These are phyloP conservation scores for Alternaria metachromatica DNA, from an alignment of 2,329 filamentous ascomycete genomes.

Conservation along the genomic window DNA sequence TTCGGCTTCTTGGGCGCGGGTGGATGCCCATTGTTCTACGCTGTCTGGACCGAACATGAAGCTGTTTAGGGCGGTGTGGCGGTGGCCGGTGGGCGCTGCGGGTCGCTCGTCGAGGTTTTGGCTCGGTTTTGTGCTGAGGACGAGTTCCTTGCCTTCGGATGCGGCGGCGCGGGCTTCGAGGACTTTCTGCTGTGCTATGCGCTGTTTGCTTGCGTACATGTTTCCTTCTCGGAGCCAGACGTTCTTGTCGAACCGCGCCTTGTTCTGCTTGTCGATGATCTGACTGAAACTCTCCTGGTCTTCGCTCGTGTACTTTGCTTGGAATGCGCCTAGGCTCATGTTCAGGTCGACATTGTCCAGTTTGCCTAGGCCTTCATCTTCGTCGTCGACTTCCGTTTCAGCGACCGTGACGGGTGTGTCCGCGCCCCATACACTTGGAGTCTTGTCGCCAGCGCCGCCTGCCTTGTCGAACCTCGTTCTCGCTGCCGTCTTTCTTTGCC, in stretches of 20 bases:
- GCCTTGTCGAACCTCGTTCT: constrained; percentile 27
- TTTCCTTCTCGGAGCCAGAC: constrained; percentile 89
- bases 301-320: constrained; percentile 93
- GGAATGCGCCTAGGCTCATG: constrained; percentile 84
- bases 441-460: constrained; percentile 53
- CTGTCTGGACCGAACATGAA: constrained; percentile 85
- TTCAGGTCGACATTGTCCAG: constrained; percentile 70
- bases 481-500: constrained; percentile 44
- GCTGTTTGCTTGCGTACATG: constrained; percentile 72
- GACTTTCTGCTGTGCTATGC: constrained; percentile 73
- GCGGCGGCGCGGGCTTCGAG: constrained; percentile 65
- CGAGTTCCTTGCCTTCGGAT: constrained; percentile 26
- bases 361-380: constrained; percentile 45
- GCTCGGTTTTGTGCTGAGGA: constrained; percentile 63
- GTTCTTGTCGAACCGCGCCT: constrained; percentile 82
- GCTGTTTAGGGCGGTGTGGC: constrained; percentile 73
- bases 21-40: constrained; percentile 62
- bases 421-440: constrained; percentile 68
- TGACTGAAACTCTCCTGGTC: constrained; percentile 98
- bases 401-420: constrained; percentile 74
- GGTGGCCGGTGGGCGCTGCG: constrained; percentile 78
- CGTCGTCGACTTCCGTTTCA: constrained; percentile 42
- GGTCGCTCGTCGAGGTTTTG: constrained; percentile 72
- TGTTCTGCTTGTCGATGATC: constrained; percentile 88
- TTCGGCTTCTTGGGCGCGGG: constrained; percentile 72